A percentile compares a stretch with the other conserved stretches of the same genome.
These are phyloP conservation scores for Escallonia herrerae DNA, from an alignment of 129 eudicot species.

Conservation along the genomic window DNA sequence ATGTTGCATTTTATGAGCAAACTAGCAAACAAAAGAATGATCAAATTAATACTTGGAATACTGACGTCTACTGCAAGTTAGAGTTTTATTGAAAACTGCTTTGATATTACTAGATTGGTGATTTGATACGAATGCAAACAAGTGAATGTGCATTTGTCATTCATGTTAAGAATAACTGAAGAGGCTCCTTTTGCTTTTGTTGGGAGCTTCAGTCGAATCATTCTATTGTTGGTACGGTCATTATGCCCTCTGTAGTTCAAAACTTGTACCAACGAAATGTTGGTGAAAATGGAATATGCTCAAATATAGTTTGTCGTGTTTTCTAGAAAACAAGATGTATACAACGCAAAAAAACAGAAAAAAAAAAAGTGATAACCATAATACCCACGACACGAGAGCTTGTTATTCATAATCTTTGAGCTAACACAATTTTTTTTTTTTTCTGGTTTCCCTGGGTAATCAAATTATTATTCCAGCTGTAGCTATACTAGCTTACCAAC, in stretches of 20 bases:
- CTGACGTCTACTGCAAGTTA: too few relatives aligned
- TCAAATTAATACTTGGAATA: too few relatives aligned
- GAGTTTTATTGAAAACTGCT: too few relatives aligned
- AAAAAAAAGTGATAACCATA: background rate
- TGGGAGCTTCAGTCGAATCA: background rate
- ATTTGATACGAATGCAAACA: background rate
- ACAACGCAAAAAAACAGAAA: too few relatives aligned
- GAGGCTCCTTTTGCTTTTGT: background rate
- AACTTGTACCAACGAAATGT: background rate
- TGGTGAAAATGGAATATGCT: constrained; percentile 3
- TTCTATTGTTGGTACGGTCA: background rate
- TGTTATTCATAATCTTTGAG: background rate
- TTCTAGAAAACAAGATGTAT: too few relatives aligned
- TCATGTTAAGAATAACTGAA: background rate
- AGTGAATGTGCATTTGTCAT: background rate
- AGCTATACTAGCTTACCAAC: background rate
- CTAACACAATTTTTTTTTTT: background rate
- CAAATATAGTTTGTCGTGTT: background rate
- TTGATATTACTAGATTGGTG: too few relatives aligned
- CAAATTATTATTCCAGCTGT: background rate
- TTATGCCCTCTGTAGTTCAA: constrained; percentile 6
- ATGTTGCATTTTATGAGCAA: background rate
- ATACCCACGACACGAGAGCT: background rate
- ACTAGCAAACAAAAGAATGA: too few relatives aligned
- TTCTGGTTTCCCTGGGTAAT: background rate